Evolutionary conservation across 73 alveolate genomes (phyloP), one percentile per base, ranked within the genome.

Genomic region (Paramecium octaurelia): DNA sequence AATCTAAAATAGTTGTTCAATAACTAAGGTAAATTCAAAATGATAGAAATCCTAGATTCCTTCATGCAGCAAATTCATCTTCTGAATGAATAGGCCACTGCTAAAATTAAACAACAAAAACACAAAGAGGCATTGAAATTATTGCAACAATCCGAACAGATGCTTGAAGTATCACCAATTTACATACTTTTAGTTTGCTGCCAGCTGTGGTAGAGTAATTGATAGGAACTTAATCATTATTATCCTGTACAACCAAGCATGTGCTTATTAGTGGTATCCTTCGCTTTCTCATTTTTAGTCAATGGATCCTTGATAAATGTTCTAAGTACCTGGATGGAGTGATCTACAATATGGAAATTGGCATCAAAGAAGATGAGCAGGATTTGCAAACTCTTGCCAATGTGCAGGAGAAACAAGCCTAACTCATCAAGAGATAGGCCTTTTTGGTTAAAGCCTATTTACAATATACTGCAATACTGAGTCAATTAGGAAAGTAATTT

Each of bases 321-420:
- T 69, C 94, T 8, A 89, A 89, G 35, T 89, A 89, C 73, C 46
- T 89, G 7, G 94, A 89, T 89, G 94, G 94, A 12, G 94, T 89
- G 2, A 89, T 89, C 10, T 89, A 89, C 38, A 89, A 89, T 29
- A 38, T 89, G 43, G 94, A 89, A 73, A 70, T 89, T 27, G 88
- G 85, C 16, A 58, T 89, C 10, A 89, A 89, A 44, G 94, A 89
- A 71, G 94, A 89, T 31, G 94, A 89, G 24, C 23, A 84, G 7
- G 91, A 80, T 23, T 10, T 80, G 18, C 10, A 80, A 12, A 80
- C 35, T 27, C 35, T 80, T 0, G 35, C 71, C 20, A 80, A 64
- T 46, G 29, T 64, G 6, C 16, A 40, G 14, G 91, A 80, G 16
- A 80, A 80, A 80, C 7, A 80, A 46, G 70, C 91, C 21, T 23